Conservation (phyloP, 2,329 filamentous ascomycete species). For the Leptodontidium sp. region DNA sequence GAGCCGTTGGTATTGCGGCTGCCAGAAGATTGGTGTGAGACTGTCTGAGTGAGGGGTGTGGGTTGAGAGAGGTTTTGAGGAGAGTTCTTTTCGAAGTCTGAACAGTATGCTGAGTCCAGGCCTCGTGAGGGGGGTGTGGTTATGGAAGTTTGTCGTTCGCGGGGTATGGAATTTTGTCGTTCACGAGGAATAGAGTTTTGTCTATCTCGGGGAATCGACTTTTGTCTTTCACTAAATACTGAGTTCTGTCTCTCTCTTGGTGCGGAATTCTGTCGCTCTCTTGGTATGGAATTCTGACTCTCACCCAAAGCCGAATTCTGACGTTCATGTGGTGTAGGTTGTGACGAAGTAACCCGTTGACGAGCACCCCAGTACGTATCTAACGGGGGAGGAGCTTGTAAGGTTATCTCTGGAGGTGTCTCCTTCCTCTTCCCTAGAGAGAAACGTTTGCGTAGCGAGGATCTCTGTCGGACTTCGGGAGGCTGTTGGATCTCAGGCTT, state of each 20-base stretch:
- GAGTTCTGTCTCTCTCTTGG: slow-evolving; percentile 15
- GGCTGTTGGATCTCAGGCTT: slow-evolving; percentile 4
- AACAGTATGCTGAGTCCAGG: slow-evolving; percentile 47
- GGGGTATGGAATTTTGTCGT: slow-evolving; percentile 16
- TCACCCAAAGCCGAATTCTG: neutral
- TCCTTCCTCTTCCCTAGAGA: slow-evolving; percentile 42
- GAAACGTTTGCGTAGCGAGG: slow-evolving; percentile 44
- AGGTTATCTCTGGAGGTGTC: slow-evolving; percentile 28
- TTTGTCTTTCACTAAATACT: neutral
- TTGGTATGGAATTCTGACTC: neutral
- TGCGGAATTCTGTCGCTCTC: neutral
- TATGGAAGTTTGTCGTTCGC: slow-evolving; percentile 29
- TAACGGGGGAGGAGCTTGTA: slow-evolving; percentile 25
- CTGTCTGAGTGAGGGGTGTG: slow-evolving; percentile 26
- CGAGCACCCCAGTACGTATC: slow-evolving; percentile 35
- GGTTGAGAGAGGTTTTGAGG: slow-evolving; percentile 30
- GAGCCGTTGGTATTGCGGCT: slow-evolving; percentile 16
- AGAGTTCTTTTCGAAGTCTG: slow-evolving; percentile 43
- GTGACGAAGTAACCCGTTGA: slow-evolving; percentile 29
- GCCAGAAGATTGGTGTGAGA: slow-evolving; percentile 23
- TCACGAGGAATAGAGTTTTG: slow-evolving; percentile 1
- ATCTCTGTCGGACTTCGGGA: slow-evolving; percentile 37
- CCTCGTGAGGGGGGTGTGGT: slow-evolving; percentile 42
- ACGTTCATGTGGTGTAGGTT: slow-evolving; percentile 14
- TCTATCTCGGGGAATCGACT: slow-evolving; percentile 18